Conservation (phyloP, 257 asterid genomes). For the Fraxinus quadrangulata region DNA sequence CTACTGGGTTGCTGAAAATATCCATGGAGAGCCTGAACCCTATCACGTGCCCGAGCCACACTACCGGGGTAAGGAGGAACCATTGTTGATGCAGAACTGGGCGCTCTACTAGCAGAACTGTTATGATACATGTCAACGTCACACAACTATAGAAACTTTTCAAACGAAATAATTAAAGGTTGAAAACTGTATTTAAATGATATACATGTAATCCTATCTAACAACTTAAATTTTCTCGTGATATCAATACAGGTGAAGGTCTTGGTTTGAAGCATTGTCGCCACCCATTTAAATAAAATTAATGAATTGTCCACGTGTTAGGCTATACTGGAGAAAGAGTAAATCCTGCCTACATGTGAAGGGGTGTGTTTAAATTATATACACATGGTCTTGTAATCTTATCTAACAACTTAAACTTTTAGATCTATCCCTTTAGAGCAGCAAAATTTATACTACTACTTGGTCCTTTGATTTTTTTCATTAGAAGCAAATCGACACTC, state of each 20-base stretch:
- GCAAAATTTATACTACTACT: not conserved
- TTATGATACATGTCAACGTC: conserved; percentile 10
- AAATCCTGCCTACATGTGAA: not conserved
- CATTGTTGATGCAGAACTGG: conserved; percentile 58
- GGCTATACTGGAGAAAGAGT: not conserved
- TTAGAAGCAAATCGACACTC: not conserved
- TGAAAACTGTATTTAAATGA: not conserved
- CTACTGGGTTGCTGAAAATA: conserved; percentile 64
- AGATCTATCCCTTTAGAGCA: not conserved
- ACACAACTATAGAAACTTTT: not conserved
- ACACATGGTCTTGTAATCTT: not conserved
- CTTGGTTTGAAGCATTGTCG: too few relatives aligned
- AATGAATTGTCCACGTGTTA: not conserved
- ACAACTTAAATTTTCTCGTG: too few relatives aligned
- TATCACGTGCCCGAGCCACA: conserved; percentile 57
- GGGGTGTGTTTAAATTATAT: not conserved
- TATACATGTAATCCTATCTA: not conserved
- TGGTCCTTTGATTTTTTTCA: not conserved
- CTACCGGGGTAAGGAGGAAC: conserved; percentile 60
- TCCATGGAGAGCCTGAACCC: conserved; percentile 64
- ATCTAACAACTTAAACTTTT: not conserved
- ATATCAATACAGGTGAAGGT: not conserved
- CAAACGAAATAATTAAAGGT: not conserved
- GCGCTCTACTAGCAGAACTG: conserved; percentile 66
- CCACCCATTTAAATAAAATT: not conserved